Evolutionary conservation across 2,329 filamentous ascomycete genomes (phyloP), one percentile per base, ranked within the genome.

Genomic region (Colletotrichum paranaense): DNA sequence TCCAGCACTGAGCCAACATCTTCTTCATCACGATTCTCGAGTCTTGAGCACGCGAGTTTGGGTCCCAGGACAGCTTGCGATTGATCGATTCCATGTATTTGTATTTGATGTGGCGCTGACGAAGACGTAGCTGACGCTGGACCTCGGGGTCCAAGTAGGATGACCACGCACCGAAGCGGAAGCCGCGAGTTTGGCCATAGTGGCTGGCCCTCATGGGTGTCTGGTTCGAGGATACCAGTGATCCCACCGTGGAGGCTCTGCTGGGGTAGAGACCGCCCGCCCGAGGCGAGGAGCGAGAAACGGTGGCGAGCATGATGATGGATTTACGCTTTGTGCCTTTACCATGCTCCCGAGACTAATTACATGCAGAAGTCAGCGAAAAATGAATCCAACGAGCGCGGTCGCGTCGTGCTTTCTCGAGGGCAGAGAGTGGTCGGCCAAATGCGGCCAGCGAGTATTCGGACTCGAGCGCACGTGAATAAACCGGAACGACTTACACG

Each of bases 81-180:
- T 83, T 83, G 24, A 88, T 71, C 3, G 83, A 80, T 67, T 89
- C 85, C 71, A 83, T 79, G 75, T 86, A 86, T 71, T 84, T 87
- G 76, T 87, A 84, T 57, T 84, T 86, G 12, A 85, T 52, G 4
- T 78, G 73, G 66, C 84, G 83, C 73, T 85, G 81, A 14, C 85
- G 87, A 56, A 84, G 86, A 63, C 84, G 84, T 35, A 84, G 74
- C 64, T 88, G 85, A 56, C 81, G 83, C 52, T 84, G 82, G 24
- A 81, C 80, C 22, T 85, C 82, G 16, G 81, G 78, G 74, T 87
- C 84, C 32, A 84, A 75, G 57, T 83, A 83, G 35, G 81, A 83
- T 8, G 84, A 82, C 85, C 87, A 89, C 22, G 84, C 76, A 64
- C 83, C 85, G 72, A 90, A 85, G 72, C 87, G 86, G 73, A 89